Evolutionary conservation across 164 flowering plant species (phyloP).

Genomic region (Nymphaea colorata): DNA sequence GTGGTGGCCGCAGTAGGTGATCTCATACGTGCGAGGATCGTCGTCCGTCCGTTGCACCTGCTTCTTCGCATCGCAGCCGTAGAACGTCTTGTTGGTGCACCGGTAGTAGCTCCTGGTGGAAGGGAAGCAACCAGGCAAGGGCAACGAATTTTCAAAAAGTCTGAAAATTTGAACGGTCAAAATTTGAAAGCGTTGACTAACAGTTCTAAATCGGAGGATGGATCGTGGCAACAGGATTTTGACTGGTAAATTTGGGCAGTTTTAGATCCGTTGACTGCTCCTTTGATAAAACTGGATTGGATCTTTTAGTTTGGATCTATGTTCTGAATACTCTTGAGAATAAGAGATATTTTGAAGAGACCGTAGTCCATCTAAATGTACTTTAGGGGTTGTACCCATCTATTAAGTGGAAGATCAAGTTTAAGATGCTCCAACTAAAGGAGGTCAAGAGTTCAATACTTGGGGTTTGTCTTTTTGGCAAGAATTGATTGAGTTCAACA

Average conservation of each 20-base stretch:
- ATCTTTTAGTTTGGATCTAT: too few species aligned
- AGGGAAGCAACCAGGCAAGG: background rate
- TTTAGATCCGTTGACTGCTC: background rate
- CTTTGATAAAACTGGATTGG: too few species aligned
- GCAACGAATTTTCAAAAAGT: background rate
- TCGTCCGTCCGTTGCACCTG: slow-evolving; percentile 66
- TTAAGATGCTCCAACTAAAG: too few species aligned
- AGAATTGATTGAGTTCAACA: too few species aligned
- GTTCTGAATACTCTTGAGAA: too few species aligned
- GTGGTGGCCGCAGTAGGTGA: slow-evolving; percentile 56
- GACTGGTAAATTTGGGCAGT: background rate
- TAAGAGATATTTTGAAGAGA: too few species aligned
- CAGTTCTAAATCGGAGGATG: background rate
- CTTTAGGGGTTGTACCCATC: too few species aligned
- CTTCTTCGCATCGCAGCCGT: slow-evolving; percentile 76
- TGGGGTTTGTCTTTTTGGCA: too few species aligned
- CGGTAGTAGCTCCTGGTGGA: slow-evolving; percentile 58
- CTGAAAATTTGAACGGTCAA: background rate
- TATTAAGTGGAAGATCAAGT: too few species aligned
- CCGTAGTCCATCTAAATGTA: too few species aligned
- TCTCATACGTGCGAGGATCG: slow-evolving; percentile 47
- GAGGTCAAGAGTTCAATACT: too few species aligned
- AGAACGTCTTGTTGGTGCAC: slow-evolving; percentile 77
- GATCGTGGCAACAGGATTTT: background rate
- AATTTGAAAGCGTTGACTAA: background rate